Base-by-base conservation (phyloP, 371 early-diverging fungal species). In the Apophysomyces elegans region DNA sequence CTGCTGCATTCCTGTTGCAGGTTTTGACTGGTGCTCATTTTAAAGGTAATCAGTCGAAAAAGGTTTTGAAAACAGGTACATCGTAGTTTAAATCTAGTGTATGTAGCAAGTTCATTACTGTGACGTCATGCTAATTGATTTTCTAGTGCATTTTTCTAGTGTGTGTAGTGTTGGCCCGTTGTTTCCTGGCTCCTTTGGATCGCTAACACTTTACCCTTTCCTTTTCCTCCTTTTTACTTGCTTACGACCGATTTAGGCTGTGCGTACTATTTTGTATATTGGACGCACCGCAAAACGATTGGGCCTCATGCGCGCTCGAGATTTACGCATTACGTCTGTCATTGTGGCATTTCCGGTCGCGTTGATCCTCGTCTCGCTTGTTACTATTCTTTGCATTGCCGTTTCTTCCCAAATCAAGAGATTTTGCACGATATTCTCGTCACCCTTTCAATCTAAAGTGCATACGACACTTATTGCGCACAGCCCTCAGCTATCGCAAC, bases 281-380 rank as follows among this genome's bases (percentile, higher is more conserved):
- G 54, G 54, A 50, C 54, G 54, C 21, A n/a, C 54, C 21, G 54
- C 54, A 50, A 50, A 50, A 50, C 54, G 54, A 50, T 50, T 50
- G 54, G 54, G 54, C 54, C 21, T 36, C 32, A 66, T 66, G 66
- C 66, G 66, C 44, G 56, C 66, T 39, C 58, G 68, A 63, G 68
- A 63, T 37, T 39, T 68, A 39, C 59, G 63, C 37, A 68, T 68
- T 41, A 68, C 68, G 21, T 68, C 68, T 26, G 38, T 68, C 32
- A 68, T 68, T 26, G 68, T 68, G n/a, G 68, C 57, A 21, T 68
- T 59, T 16, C 68, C 68, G 12, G 68, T 68, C 41, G 39, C 61
- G 26, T 61, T 68, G 44, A 68, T 68, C 46, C 68, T 68, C 59
- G 60, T 61, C 41, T 68, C 68, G 21, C 68, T 68, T 43, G 59